Base-by-base conservation (phyloP, 2,329 filamentous ascomycete genomes). In the Scedosporium aurantiacum region DNA sequence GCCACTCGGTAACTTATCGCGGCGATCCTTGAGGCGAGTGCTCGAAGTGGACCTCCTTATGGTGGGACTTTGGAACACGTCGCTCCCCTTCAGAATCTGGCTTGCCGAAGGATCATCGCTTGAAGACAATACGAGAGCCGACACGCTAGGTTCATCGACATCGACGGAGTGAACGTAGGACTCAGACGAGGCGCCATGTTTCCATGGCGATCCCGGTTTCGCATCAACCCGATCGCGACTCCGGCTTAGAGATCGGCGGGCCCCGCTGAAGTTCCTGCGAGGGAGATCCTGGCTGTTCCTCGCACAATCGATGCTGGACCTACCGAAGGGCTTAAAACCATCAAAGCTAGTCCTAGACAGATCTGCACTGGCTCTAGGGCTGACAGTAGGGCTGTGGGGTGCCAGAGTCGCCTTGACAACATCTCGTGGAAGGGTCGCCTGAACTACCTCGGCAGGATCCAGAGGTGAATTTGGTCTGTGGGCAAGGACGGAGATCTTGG, bases 91-190 rank as follows among this genome's bases (percentile, higher is more conserved):
- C 7, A 99, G 76, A 43, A 97, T 97, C 72, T 96, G 91, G 70
- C 93, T 97, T 2, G 90, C 93, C 3, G 92, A 95, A 57, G 88
- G 86, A 62, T 92, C 90, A 50, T 92, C 88, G 60, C 82, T 83
- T 0, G 84, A 86, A 3, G 88, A 89, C 3, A 85, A 79, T 1
- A 87, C 79, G 37, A 87, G 76, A 2, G 85, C 90, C 1, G 89
- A 92, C 61, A 88, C 73, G 68, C 86, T 90, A 0, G 85, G 87
- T 54, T 88, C 89, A 60, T 90, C 90, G 81, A 68, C 89, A 60
- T 90, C 90, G 81, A 68, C 87, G 63, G 87, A 91, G 67, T 88
- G 87, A 4, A 86, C 82, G 63, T 87, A 90, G 2, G 91, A 96
- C 63, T 91, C 90, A 0, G 84, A 85, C 0, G 87, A 88, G 61